Evolutionary conservation across 2,329 filamentous ascomycete species (phyloP), one percentile per base, ranked within the genome.

Genomic region (Stagonosporopsis cucurbitacearum): DNA sequence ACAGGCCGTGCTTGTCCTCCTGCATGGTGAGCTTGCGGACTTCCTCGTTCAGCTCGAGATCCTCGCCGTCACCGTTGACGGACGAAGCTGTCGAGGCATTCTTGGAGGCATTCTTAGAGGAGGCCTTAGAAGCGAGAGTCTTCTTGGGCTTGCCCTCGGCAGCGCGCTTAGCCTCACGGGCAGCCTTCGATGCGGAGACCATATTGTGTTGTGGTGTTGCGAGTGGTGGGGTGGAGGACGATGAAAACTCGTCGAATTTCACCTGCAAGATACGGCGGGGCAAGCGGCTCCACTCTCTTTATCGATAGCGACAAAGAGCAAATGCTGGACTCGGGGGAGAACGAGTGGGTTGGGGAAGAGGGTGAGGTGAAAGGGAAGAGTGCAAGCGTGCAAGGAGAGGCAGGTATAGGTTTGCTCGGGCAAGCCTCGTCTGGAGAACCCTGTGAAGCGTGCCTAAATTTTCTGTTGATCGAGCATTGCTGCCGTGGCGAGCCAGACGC

Each of bases 1-100:
- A 98, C 64, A 99, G 84, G 73, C 95, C 95, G 76, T 96, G 87
- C 81, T 96, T 91, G 81, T 99, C 95, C 85, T 96, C 90, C 82
- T 99, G 96, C 50, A 93, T 84, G 40, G 90, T 88, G 66, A 99
- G 85, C 76, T 92, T 92, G 82, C 92, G 90, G 64, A 97, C 88
- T 82, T 94, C 91, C 67, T 88, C 86, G 68, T 82, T 84, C 57
- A 86, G 83, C 35, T 73, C 73, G 52, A 88, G 89, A 62, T 88
- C 85, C 68, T 85, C 84, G 64, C 92, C 89, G 66, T 94, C 89
- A 69, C 88, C 89, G 70, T 88, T 86, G 50, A 87, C 84, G 11
- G 88, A 90, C 36, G 84, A 86, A 45, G 87, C 84, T 67, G 82
- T 82, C 60, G 86, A 88, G 59, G 80, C 80, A 60, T 77, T 79